Base-by-base conservation (phyloP, 2,329 filamentous ascomycete species). In the Phaeosphaeriaceae sp. region DNA sequence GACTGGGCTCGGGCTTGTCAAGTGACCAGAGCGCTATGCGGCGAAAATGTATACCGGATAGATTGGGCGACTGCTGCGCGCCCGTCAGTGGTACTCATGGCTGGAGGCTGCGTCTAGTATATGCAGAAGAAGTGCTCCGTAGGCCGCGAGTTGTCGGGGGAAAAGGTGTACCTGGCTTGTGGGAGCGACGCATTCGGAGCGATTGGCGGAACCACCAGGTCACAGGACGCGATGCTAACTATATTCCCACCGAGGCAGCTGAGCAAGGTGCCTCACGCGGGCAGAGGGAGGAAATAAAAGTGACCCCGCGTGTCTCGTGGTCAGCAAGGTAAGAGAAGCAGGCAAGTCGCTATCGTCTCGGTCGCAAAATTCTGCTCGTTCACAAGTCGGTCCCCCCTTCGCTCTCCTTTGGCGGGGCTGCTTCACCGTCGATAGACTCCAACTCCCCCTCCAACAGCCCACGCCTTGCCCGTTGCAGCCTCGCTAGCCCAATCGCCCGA, bases 131-230 rank as follows among this genome's bases (percentile, higher is more conserved):
- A 15, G 44, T 10, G 21, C n/a, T 44, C 41, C 41, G 31, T 53
- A 55, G 50, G 51, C 58, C 51, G 62, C 53, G 52, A 54, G 54
- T 41, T 45, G 53, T 58, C 67, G 31, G 31, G 19, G 31, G n/a
- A 3, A 5, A 11, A 5, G 31, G 31, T 36, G 31, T 36, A 36
- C 31, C 31, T 36, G 31, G 31, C 31, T 36, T 36, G 31, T 36
- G 13, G 49, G 73, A 74, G 69, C 71, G 71, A 71, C 67, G 70
- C 73, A 76, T 74, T 57, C 72, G 71, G 72, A 66, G 51, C 61
- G 61, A 69, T 66, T 65, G 63, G 66, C 56, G 54, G 55, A 48
- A 41, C 31, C 36, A 48, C 50, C 25, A 48, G 54, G 58, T 68
- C 66, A 63, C 66, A 63, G 62, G 58, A 60, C 58, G 44, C 24